phyloP scores from a whole-genome alignment of 768 basidiomycete species.

The Lentinula guzmanii region DNA sequence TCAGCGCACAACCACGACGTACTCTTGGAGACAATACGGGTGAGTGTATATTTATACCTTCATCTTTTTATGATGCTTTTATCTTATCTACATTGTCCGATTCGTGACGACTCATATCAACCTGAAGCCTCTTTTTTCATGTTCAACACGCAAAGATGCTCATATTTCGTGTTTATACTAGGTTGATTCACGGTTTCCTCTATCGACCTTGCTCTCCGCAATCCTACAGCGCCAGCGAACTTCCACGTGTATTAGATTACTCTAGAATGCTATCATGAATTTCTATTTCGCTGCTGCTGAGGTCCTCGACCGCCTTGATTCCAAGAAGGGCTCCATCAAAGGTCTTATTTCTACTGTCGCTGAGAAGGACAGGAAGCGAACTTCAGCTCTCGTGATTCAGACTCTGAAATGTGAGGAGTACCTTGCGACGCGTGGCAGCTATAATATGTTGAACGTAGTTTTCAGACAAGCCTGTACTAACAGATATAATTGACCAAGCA shows the following conservation, averaged over 20 bases:
- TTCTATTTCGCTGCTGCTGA: constrained; percentile 91
- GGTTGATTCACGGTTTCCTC: background rate
- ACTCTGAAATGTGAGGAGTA: constrained; percentile 82
- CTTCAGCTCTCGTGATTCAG: constrained; percentile 86
- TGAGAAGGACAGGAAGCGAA: constrained; percentile 70
- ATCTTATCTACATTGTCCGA: constrained; percentile 94
- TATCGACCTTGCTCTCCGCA: constrained; percentile 14
- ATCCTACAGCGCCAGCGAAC: constrained; percentile 18
- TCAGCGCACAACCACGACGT: background rate
- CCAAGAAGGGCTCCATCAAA: constrained; percentile 90
- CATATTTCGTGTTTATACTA: constrained; percentile 12
- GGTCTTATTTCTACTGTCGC: constrained; percentile 70
- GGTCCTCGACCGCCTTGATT: constrained; percentile 79
- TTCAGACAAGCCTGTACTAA: constrained; percentile 73
- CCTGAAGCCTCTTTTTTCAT: constrained; percentile 21
- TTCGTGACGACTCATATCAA: constrained; percentile 6
- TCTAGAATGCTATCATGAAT: constrained; percentile 56
- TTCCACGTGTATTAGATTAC: constrained; percentile 15
- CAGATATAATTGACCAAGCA: constrained; percentile 60
- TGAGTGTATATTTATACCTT: constrained; percentile 8
- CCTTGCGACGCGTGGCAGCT: background rate
- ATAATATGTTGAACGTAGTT: background rate
- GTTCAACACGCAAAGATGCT: constrained; percentile 4
- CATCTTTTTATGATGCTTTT: constrained; percentile 46
- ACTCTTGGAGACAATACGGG: background rate